phyloP scores from a whole-genome alignment of 2,329 filamentous ascomycete genomes.

The Neonectria sp. region DNA sequence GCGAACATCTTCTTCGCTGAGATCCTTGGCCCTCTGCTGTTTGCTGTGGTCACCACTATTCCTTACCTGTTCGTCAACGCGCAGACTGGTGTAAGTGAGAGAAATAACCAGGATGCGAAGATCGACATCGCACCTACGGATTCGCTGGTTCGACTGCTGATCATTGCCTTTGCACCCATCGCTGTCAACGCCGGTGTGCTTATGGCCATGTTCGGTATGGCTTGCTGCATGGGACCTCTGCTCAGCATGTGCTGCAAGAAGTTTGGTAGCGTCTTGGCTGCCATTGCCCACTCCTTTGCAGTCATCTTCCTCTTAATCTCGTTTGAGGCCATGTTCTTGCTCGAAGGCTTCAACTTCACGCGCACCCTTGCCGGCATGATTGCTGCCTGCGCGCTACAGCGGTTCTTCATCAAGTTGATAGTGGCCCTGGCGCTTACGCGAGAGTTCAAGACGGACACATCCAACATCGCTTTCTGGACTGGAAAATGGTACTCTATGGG shows the following conservation, averaged over 20 bases:
- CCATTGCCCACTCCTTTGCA: conserved; percentile 90
- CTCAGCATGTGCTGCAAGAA: conserved; percentile 99
- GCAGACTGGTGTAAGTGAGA: conserved; percentile 81
- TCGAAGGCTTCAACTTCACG: conserved; percentile 89
- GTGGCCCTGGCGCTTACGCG: conserved; percentile 88
- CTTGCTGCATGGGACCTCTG: conserved; percentile 96
- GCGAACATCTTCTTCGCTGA: conserved; percentile 95
- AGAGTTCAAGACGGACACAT: conserved; percentile 95
- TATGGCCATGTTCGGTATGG: conserved; percentile 88
- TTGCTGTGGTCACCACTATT: conserved; percentile 86
- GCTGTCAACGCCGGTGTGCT: conserved; percentile 90
- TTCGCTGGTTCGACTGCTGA: conserved; percentile 82
- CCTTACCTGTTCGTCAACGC: conserved; percentile 98
- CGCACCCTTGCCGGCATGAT: conserved; percentile 93
- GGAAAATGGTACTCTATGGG: conserved; percentile 99
- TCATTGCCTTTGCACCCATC: conserved; percentile 89
- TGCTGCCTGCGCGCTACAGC: conserved; percentile 88
- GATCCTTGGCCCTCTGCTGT: conserved; percentile 85
- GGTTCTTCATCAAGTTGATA: conserved; percentile 96
- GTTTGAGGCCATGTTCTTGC: conserved; percentile 96
- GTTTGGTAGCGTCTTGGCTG: conserved; percentile 94
- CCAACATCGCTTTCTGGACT: conserved; percentile 99
- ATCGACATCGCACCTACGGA: conserved; percentile 71
- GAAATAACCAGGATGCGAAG: conserved; percentile 53
- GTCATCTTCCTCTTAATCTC: conserved; percentile 89